Conservation (phyloP, 305 asterid genomes). For the Caryopteris hybrid region DNA sequence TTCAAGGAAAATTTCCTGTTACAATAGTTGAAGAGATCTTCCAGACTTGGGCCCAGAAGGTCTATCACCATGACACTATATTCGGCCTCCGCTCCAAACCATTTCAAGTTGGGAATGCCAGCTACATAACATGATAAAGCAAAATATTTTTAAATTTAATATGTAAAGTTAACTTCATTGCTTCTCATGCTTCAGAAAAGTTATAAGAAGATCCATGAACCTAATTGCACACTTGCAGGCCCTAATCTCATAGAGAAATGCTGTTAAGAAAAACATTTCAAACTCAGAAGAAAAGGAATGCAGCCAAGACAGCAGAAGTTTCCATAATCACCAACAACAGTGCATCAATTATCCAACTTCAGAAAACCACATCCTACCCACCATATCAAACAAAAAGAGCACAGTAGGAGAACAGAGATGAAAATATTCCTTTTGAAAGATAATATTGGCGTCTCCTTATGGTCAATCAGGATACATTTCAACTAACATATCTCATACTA, state of each 20-base stretch:
- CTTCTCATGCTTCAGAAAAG: background rate
- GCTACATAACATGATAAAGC: constrained; percentile 42
- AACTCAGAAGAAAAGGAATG: constrained; percentile 5
- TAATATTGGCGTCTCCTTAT: background rate
- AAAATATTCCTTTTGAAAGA: background rate
- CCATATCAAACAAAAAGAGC: background rate
- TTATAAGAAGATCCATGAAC: background rate
- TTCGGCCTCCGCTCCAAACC: constrained; percentile 92
- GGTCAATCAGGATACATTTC: constrained; percentile 10
- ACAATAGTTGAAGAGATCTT: constrained; percentile 95
- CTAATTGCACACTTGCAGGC: background rate
- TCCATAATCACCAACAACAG: background rate
- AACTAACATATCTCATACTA: background rate
- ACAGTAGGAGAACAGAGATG: background rate
- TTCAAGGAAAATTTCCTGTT: constrained; percentile 82
- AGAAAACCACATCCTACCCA: background rate
- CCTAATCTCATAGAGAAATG: background rate
- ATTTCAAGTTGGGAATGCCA: constrained; percentile 88
- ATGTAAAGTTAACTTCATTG: background rate
- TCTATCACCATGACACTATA: constrained; percentile 92
- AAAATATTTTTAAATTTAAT: constrained; percentile 11
- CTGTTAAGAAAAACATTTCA: background rate
- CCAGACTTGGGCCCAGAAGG: constrained; percentile 97
- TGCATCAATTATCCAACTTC: constrained; percentile 15
- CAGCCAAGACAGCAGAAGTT: background rate